phyloP scores from a whole-genome alignment of 768 basidiomycete genomes.

The Austroboletus eburneus region DNA sequence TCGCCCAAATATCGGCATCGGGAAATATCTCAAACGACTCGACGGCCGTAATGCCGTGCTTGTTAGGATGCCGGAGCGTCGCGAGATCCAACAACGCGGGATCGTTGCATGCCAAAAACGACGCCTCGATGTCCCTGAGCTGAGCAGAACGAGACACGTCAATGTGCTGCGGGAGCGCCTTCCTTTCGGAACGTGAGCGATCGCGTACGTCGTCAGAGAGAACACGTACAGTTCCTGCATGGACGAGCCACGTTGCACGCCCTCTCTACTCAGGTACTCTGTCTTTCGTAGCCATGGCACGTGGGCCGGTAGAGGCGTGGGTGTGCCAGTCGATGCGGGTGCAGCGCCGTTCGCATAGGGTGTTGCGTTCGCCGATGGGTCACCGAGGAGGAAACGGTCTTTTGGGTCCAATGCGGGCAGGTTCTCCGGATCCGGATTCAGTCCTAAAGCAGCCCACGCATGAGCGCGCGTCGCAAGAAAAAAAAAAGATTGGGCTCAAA shows the following conservation, averaged over 20 bases:
- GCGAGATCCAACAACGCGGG: constrained; percentile 57
- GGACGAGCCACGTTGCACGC: constrained; percentile 38
- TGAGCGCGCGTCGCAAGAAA: too few species aligned
- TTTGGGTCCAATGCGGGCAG: constrained; percentile 64
- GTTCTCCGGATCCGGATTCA: constrained; percentile 66
- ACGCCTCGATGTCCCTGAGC: constrained; percentile 72
- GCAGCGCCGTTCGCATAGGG: constrained; percentile 41
- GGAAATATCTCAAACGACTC: constrained; percentile 83
- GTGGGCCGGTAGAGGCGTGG: constrained; percentile 49
- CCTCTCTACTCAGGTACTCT: constrained; percentile 76
- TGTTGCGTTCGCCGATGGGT: constrained; percentile 45
- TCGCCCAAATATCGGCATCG: constrained; percentile 84
- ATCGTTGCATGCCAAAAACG: constrained; percentile 54
- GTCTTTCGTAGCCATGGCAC: constrained; percentile 93
- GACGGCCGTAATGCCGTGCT: constrained; percentile 66
- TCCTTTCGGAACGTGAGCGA: constrained; percentile 31
- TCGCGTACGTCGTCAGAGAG: not conserved
- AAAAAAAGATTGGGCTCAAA: too few species aligned
- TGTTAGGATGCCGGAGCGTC: constrained; percentile 71
- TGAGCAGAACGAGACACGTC: constrained; percentile 76
- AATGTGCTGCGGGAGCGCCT: constrained; percentile 46
- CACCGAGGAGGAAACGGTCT: constrained; percentile 72
- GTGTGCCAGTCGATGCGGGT: constrained; percentile 34
- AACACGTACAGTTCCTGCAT: constrained; percentile 53
- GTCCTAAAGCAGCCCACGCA: constrained; percentile 25